phyloP scores from a whole-genome alignment of 2,329 filamentous ascomycete species.

The Arthrobotrys sinensis region DNA sequence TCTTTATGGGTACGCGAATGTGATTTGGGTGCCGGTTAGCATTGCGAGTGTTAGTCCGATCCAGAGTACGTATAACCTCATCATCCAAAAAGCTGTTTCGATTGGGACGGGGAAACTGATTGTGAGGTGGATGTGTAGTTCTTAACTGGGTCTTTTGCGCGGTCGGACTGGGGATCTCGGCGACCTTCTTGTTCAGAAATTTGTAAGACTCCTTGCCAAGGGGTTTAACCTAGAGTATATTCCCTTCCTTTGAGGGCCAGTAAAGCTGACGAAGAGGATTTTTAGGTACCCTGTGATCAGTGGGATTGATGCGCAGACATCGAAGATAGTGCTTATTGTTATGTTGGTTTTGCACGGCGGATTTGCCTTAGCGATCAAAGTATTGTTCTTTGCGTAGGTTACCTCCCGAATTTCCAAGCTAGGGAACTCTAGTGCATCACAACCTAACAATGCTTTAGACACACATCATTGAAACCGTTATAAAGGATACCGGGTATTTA shows the following conservation, averaged over 20 bases:
- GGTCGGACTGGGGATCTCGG: constrained; percentile 85
- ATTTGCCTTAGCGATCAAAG: constrained; percentile 94
- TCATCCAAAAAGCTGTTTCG: not conserved
- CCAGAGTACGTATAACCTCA: constrained; percentile 66
- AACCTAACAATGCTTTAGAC: constrained; percentile 33
- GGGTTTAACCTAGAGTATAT: no score
- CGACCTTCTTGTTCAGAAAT: constrained; percentile 86
- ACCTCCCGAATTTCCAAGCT: not conserved
- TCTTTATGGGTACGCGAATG: constrained; percentile 94
- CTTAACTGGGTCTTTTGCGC: constrained; percentile 96
- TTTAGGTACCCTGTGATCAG: constrained; percentile 79
- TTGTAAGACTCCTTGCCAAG: constrained; percentile 72
- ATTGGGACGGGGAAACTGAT: not conserved
- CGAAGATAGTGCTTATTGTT: constrained; percentile 86
- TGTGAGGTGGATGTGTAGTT: constrained; percentile 67
- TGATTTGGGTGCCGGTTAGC: constrained; percentile 97
- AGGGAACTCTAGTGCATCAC: no score
- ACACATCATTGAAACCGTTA: constrained; percentile 50
- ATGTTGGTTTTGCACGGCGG: constrained; percentile 89
- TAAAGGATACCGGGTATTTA: constrained; percentile 2
- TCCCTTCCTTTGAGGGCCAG: not conserved
- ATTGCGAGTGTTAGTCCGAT: constrained; percentile 64
- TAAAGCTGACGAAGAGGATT: constrained; percentile 64
- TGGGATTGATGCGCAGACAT: constrained; percentile 91
- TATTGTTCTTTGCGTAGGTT: constrained; percentile 88